These are phyloP conservation scores for Plasmodium sp. DNA, from an alignment of 169 alveolate genomes.

Conservation along the genomic window DNA sequence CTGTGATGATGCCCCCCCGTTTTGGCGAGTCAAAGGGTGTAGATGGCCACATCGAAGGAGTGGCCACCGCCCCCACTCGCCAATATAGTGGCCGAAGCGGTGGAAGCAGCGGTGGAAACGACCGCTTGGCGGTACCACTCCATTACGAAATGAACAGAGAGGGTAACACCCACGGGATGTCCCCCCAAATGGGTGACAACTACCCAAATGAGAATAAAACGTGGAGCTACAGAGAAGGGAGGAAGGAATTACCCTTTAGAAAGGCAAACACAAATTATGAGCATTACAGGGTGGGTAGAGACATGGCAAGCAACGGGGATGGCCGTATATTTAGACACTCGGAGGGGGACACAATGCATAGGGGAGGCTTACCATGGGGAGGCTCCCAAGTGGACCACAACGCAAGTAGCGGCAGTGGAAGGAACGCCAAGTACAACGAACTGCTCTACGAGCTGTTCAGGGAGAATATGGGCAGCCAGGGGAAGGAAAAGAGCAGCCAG, in stretches of 20 bases:
- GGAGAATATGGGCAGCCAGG: conserved; percentile 7
- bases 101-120: background rate
- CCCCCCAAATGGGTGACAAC: background rate
- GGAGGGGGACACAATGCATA: conserved; percentile 3
- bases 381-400: background rate
- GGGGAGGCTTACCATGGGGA: background rate
- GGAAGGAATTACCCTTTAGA: background rate
- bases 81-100: background rate
- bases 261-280: conserved; percentile 35
- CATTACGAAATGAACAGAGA: background rate
- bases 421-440: background rate
- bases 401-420: background rate
- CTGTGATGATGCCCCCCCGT: background rate
- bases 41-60: background rate
- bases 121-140: background rate
- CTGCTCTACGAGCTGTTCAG: conserved; percentile 1
- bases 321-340: background rate
- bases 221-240: background rate
- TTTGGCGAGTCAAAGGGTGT: background rate
- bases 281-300: background rate
- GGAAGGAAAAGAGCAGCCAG: conserved; percentile 16
- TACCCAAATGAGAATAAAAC: background rate
- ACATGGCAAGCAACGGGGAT: background rate
- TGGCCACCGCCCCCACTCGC: background rate
- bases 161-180: background rate